Conservation (phyloP, 306 rosid species). For the Cicer chorassanicum region DNA sequence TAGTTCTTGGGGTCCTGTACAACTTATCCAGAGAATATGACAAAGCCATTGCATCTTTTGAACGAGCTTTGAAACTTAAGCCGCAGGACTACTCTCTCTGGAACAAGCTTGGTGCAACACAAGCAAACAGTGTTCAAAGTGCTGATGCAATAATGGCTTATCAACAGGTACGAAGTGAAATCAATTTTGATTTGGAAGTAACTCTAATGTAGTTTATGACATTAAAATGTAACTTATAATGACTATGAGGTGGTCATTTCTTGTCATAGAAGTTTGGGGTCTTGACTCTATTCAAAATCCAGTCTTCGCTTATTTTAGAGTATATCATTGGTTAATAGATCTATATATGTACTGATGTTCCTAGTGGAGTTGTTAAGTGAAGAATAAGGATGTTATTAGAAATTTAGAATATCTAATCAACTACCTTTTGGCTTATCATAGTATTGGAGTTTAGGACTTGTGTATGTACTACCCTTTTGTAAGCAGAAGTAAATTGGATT, state of each 20-base stretch:
- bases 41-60: slow-evolving; percentile 84
- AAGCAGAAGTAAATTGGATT: too few species aligned
- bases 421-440: too few species aligned
- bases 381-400: too few species aligned
- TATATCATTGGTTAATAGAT: too few species aligned
- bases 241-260: background rate
- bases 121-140: slow-evolving; percentile 97
- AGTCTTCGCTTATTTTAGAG: too few species aligned
- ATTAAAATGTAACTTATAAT: slow-evolving; percentile 24
- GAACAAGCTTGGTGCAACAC: slow-evolving; percentile 99
- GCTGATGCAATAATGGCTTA: slow-evolving; percentile 97
- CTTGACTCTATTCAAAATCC: too few species aligned
- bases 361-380: too few species aligned
- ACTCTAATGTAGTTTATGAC: slow-evolving; percentile 1
- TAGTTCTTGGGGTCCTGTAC: slow-evolving; percentile 93
- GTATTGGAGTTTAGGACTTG: too few species aligned
- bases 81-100: slow-evolving; percentile 97
- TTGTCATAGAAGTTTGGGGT: too few species aligned
- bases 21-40: slow-evolving; percentile 93
- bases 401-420: too few species aligned
- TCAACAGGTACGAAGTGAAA: slow-evolving; percentile 69
- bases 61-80: slow-evolving; percentile 85
- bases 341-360: too few species aligned
- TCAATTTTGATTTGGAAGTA: slow-evolving; percentile 32
- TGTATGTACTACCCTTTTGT: too few species aligned